phyloP scores from a whole-genome alignment of 208 protist species.

The Crithidia sp. region DNA sequence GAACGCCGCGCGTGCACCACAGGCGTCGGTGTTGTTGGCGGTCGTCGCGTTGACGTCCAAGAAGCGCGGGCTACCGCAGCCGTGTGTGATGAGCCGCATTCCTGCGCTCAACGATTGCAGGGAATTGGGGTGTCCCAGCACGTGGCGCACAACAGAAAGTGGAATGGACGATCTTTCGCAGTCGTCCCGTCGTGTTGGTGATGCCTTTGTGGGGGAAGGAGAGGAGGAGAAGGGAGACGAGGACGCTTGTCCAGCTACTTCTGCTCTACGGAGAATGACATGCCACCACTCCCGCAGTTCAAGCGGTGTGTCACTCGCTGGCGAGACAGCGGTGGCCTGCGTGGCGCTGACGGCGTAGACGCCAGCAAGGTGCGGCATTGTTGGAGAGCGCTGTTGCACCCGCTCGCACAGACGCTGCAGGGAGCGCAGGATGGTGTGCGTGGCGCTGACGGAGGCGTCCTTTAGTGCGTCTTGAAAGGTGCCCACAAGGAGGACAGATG shows the following conservation, averaged over 20 bases:
- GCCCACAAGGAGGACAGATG: conserved; percentile 18
- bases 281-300: conserved; percentile 6
- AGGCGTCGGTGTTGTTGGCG: background rate
- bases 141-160: background rate
- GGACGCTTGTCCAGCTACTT: background rate
- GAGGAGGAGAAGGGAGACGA: too few species aligned
- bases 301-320: background rate
- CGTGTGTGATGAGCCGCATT: conserved; percentile 6
- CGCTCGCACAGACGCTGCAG: conserved; percentile 16
- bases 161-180: background rate
- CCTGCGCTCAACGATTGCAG: conserved; percentile 1
- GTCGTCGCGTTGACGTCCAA: background rate
- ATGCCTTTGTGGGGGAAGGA: background rate
- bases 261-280: background rate
- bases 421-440: conserved; percentile 24
- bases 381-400: conserved; percentile 1
- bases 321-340: conserved; percentile 10
- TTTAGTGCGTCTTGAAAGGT: conserved; percentile 30
- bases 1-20: background rate
- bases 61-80: conserved; percentile 14
- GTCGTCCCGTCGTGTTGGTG: background rate
- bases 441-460: conserved; percentile 20
- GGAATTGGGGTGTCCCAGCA: conserved; percentile 10
- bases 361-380: conserved; percentile 3
- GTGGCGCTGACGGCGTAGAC: conserved; percentile 17